A percentile compares a stretch with the other conserved stretches of the same genome.
Conservation (phyloP, 768 basidiomycete species). For the Hirschioporus abietinus region DNA sequence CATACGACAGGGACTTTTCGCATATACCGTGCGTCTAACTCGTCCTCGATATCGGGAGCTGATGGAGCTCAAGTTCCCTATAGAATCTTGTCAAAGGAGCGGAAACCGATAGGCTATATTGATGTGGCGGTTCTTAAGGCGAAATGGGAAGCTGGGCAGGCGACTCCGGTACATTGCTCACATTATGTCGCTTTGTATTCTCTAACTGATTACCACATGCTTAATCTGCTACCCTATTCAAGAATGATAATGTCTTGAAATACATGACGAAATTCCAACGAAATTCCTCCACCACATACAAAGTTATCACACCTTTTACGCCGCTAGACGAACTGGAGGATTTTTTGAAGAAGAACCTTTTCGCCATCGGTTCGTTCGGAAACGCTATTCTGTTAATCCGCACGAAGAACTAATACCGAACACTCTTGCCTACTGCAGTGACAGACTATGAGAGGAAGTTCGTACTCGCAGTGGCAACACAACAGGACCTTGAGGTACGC, state of each 20-base stretch:
- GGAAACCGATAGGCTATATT: slow-evolving; percentile 79
- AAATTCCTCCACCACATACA: slow-evolving; percentile 56
- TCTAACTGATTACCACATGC: slow-evolving; percentile 3
- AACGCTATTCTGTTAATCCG: not conserved
- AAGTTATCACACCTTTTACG: slow-evolving; percentile 74
- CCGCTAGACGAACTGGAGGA: slow-evolving; percentile 75
- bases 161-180: slow-evolving; percentile 55
- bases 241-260: slow-evolving; percentile 67
- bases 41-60: not conserved
- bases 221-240: not conserved
- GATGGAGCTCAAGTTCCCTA: not conserved
- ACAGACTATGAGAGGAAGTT: slow-evolving; percentile 81
- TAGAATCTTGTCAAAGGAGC: slow-evolving; percentile 70
- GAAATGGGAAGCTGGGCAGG: slow-evolving; percentile 71
- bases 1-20: slow-evolving; percentile 92
- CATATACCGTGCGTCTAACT: slow-evolving; percentile 65
- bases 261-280: slow-evolving; percentile 77
- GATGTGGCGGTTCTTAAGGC: slow-evolving; percentile 71
- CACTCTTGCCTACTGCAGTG: slow-evolving; percentile 39
- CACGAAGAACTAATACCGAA: not conserved
- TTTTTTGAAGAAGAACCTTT: slow-evolving; percentile 68
- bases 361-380: slow-evolving; percentile 58
- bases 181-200: slow-evolving; percentile 7
- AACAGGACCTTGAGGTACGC: slow-evolving; percentile 58
- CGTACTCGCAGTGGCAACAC: slow-evolving; percentile 74